phyloP scores from a whole-genome alignment of 139 green algal genomes.

The Gonium pectorale region DNA sequence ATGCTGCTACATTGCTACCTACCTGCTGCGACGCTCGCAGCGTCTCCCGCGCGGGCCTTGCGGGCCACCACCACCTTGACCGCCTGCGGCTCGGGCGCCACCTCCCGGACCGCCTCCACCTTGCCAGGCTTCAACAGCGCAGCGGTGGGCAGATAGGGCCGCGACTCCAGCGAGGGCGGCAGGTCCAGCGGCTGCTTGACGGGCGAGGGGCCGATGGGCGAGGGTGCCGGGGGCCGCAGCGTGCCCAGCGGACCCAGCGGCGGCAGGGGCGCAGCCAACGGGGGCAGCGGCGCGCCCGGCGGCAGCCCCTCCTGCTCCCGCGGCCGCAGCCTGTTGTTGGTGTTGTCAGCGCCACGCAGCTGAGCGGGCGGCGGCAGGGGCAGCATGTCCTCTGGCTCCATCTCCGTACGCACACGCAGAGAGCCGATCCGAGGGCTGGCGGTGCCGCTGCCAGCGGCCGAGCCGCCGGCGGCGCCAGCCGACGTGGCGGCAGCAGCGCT shows the following conservation, averaged over 20 bases:
- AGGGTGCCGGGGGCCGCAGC: background rate
- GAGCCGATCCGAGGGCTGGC: background rate
- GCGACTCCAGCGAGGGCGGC: background rate
- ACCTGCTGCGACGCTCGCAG: background rate
- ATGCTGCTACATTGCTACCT: too few species aligned
- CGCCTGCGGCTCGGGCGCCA: background rate
- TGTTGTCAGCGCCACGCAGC: conserved; percentile 7
- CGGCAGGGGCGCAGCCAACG: too few species aligned
- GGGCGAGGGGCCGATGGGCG: too few species aligned
- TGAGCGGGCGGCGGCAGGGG: conserved; percentile 22
- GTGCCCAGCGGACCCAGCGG: background rate
- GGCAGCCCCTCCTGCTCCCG: background rate
- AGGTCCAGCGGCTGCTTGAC: background rate
- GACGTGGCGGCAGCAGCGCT: background rate
- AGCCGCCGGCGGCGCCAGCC: background rate
- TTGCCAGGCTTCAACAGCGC: too few species aligned
- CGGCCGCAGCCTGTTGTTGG: conserved; percentile 13
- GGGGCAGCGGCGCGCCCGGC: background rate
- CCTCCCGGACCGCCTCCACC: background rate
- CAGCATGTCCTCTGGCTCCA: conserved; percentile 42
- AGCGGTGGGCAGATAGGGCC: background rate
- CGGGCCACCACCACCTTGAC: background rate
- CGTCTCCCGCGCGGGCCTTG: background rate
- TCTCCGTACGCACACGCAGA: conserved; percentile 13
- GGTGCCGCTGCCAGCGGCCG: background rate